These are phyloP conservation scores for Penicillium sp. DNA, from an alignment of 2,329 filamentous ascomycete genomes.

Conservation along the genomic window DNA sequence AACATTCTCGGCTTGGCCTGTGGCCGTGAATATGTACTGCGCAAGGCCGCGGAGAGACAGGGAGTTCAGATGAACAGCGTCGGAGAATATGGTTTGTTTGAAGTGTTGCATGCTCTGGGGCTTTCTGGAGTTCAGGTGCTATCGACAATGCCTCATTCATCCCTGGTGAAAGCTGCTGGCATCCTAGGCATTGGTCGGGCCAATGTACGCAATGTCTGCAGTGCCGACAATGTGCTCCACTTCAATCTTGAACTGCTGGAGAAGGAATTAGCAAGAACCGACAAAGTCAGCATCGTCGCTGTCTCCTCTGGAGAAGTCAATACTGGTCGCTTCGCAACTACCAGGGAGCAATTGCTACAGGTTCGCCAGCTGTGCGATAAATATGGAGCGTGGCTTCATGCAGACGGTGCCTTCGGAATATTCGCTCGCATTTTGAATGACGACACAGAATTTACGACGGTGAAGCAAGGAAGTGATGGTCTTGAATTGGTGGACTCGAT, in stretches of 20 bases:
- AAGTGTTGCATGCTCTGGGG: conserved; percentile 64
- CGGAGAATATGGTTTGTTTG: conserved; percentile 69
- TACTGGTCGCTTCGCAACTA: conserved; percentile 75
- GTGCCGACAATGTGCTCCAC: conserved; percentile 59
- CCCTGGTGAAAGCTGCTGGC: conserved; percentile 78
- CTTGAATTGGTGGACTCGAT: conserved; percentile 86
- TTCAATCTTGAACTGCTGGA: conserved; percentile 70
- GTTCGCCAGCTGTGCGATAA: conserved; percentile 71
- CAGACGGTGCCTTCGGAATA: conserved; percentile 88
- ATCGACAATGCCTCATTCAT: conserved; percentile 81
- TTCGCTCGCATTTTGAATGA: conserved; percentile 69
- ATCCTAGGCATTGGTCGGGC: conserved; percentile 75
- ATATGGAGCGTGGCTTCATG: conserved; percentile 82
- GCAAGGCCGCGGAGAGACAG: conserved; percentile 44
- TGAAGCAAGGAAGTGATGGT: conserved; percentile 59
- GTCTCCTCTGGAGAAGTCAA: conserved; percentile 91
- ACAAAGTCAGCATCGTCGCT: conserved; percentile 71
- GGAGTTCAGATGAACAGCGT: conserved; percentile 49
- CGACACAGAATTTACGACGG: conserved; percentile 56
- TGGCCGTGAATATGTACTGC: conserved; percentile 64
- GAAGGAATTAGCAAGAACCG: conserved; percentile 53
- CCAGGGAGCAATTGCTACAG: conserved; percentile 57
- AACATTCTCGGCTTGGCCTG: conserved; percentile 67
- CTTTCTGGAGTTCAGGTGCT: conserved; percentile 72
- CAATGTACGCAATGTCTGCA: conserved; percentile 63